Evolutionary conservation across 202 grass and related monocot genomes (phyloP).

Genomic region (Digitaria exilis): DNA sequence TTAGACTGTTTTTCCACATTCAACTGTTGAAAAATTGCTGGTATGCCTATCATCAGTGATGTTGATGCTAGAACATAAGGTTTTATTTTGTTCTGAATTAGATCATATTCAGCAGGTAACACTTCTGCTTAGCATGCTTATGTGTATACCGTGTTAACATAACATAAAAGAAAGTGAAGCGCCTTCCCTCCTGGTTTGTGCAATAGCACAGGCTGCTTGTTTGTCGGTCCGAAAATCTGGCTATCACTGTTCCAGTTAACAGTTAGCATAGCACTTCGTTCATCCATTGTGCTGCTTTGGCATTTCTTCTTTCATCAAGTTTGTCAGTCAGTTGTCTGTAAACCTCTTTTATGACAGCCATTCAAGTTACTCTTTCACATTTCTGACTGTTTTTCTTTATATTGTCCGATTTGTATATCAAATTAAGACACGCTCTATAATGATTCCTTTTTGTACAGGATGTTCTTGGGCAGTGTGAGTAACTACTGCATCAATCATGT

Average conservation of each 20-base stretch:
- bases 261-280: background rate
- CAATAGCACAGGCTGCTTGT: background rate
- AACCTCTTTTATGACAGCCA: background rate
- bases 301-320: background rate
- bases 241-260: background rate
- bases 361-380: background rate
- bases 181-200: slow-evolving; percentile 10
- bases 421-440: slow-evolving; percentile 10
- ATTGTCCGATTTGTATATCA: background rate
- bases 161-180: background rate
- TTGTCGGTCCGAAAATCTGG: background rate
- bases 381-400: background rate
- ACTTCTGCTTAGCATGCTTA: background rate
- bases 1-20: background rate
- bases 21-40: background rate
- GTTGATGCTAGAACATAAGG: background rate
- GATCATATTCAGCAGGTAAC: background rate
- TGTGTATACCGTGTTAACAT: background rate
- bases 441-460: slow-evolving; percentile 49
- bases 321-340: background rate
- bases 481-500: slow-evolving; percentile 96
- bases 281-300: background rate
- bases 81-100: background rate
- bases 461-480: slow-evolving; percentile 97
- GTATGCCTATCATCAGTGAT: background rate